These are phyloP conservation scores for Irineochytrium annulatum DNA, from an alignment of 192 early-diverging fungal genomes.

Conservation along the genomic window DNA sequence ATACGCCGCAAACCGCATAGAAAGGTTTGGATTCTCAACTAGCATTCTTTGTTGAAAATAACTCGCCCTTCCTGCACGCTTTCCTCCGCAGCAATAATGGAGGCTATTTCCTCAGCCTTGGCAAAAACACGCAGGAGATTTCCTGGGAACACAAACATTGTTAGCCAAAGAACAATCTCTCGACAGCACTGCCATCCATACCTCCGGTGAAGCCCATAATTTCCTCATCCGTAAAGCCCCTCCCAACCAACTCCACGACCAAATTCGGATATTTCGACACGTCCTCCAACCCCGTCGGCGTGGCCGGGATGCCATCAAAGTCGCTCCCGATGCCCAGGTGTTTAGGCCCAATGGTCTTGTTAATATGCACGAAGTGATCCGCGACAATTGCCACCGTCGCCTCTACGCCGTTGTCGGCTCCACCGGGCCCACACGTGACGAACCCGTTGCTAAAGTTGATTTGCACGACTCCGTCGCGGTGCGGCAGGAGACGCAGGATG, in stretches of 20 bases:
- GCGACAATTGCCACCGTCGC: constrained; percentile 27
- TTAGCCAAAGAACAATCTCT: too few species aligned
- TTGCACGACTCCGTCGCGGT: constrained; percentile 59
- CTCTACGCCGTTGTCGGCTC: constrained; percentile 28
- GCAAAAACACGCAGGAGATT: constrained; percentile 39
- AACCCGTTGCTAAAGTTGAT: constrained; percentile 57
- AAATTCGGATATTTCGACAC: constrained; percentile 45
- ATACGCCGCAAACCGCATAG: too few species aligned
- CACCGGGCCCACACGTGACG: constrained; percentile 33
- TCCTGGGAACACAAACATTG: too few species aligned
- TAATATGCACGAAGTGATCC: constrained; percentile 58
- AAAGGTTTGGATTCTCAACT: too few species aligned
- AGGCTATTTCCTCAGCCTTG: constrained; percentile 31
- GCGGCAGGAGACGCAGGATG: constrained; percentile 36
- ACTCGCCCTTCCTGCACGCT: too few species aligned
- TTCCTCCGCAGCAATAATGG: too few species aligned
- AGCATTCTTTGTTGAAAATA: too few species aligned
- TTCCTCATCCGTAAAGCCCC: constrained; percentile 38
- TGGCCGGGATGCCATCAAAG: constrained; percentile 54
- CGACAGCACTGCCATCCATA: too few species aligned
- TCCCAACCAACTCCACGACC: constrained; percentile 30
- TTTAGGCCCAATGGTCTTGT: constrained; percentile 41
- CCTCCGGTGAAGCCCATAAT: constrained; percentile 36
- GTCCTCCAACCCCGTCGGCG: constrained; percentile 55
- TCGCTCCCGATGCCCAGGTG: constrained; percentile 64